phyloP scores from a whole-genome alignment of 306 rosid genomes.

The Quercus bicolor region DNA sequence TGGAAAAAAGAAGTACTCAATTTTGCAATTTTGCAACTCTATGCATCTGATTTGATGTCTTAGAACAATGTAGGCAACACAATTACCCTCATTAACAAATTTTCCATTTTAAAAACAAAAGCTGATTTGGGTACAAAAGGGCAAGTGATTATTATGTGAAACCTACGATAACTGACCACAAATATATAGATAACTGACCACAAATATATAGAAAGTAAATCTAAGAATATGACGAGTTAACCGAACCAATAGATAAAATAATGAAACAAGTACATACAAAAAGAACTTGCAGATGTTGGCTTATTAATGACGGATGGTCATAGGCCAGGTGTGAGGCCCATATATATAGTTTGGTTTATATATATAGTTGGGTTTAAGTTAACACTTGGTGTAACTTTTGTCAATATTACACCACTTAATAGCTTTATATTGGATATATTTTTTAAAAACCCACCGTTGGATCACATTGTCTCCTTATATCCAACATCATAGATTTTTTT shows the following conservation, averaged over 20 bases:
- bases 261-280: not conserved
- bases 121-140: not conserved
- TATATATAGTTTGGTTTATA: no score
- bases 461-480: no score
- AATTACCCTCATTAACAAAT: conserved; percentile 3
- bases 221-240: not conserved
- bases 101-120: not conserved
- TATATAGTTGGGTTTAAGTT: no score
- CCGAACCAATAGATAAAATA: not conserved
- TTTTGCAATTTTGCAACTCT: conserved; percentile 9
- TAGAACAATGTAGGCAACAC: not conserved
- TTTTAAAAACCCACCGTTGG: no score
- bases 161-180: not conserved
- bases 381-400: no score
- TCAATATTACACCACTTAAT: no score
- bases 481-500: no score
- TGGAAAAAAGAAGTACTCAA: not conserved
- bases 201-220: not conserved
- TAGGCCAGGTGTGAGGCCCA: no score
- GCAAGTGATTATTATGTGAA: not conserved
- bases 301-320: no score
- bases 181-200: not conserved
- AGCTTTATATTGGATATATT: no score
- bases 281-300: no score
- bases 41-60: not conserved